Evolutionary conservation across 306 rosid genomes (phyloP).

Genomic region (Calophaca sinica): DNA sequence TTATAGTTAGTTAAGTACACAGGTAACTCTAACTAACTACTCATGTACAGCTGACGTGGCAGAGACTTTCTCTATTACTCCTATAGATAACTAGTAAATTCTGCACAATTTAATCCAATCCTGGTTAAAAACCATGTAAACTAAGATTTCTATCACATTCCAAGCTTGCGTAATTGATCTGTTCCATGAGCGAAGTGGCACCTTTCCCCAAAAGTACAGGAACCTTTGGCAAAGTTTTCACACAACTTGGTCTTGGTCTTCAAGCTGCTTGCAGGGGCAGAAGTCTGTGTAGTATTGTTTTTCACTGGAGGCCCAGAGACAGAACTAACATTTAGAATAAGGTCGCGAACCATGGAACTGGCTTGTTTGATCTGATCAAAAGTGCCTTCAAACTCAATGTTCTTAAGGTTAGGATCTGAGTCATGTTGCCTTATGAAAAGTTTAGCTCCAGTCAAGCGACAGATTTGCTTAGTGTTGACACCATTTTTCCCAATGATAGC

Average conservation of each 20-base stretch:
- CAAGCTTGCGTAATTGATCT: slow-evolving; percentile 69
- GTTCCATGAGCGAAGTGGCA: slow-evolving; percentile 91
- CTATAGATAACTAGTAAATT: slow-evolving; percentile 38
- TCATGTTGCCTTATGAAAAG: slow-evolving; percentile 83
- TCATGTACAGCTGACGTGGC: no score
- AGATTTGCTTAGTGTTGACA: slow-evolving; percentile 78
- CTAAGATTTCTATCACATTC: slow-evolving; percentile 47
- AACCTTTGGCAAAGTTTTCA: slow-evolving; percentile 71
- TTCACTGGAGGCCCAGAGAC: slow-evolving; percentile 59
- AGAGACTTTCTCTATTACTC: no score
- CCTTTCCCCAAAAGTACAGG: slow-evolving; percentile 88
- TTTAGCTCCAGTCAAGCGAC: slow-evolving; percentile 81
- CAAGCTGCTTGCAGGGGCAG: slow-evolving; percentile 55
- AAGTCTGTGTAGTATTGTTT: slow-evolving; percentile 43
- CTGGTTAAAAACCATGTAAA: slow-evolving; percentile 35
- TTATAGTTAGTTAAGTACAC: no score
- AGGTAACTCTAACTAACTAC: no score
- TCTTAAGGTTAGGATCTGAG: slow-evolving; percentile 68
- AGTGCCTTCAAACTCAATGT: slow-evolving; percentile 88
- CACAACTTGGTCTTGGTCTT: slow-evolving; percentile 72
- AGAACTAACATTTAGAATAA: slow-evolving; percentile 65
- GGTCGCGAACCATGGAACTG: slow-evolving; percentile 85
- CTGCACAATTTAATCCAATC: slow-evolving; percentile 45
- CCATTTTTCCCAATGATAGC: slow-evolving; percentile 89
- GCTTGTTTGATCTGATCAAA: slow-evolving; percentile 74